These are phyloP conservation scores for Cynara cardunculus DNA, from an alignment of 129 eudicot genomes.

Conservation along the genomic window DNA sequence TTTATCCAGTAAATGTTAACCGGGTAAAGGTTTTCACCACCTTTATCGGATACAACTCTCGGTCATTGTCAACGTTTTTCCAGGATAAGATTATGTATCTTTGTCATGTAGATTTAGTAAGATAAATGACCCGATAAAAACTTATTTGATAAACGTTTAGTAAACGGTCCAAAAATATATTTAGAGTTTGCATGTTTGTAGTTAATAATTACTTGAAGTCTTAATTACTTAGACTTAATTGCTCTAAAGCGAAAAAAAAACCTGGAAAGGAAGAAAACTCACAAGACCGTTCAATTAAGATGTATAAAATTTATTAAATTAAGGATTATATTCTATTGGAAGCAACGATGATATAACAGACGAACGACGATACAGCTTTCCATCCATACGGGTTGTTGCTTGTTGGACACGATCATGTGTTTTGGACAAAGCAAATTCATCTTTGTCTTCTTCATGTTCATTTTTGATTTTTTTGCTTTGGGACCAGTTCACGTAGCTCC, in stretches of 20 bases:
- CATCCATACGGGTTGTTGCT: not conserved
- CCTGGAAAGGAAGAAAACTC: not conserved
- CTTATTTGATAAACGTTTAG: no score
- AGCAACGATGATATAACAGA: not conserved
- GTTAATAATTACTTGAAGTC: not conserved
- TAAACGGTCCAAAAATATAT: not conserved
- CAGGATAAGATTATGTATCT: no score
- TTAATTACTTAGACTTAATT: not conserved
- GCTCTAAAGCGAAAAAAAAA: not conserved
- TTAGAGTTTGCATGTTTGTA: not conserved
- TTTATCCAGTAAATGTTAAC: no score
- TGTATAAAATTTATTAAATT: not conserved
- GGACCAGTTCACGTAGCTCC: conserved; percentile 46
- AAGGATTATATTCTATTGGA: not conserved
- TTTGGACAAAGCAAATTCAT: not conserved
- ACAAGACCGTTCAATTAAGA: not conserved
- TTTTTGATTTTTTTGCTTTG: conserved; percentile 34
- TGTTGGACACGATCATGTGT: not conserved
- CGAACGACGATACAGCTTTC: not conserved
- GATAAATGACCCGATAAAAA: no score
- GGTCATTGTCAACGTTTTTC: no score
- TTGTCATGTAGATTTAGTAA: no score
- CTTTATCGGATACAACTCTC: no score
- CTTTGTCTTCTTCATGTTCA: not conserved
- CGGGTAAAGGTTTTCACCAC: no score